Conservation (phyloP, 345 rosid species). For the Eucalyptus cloeziana region DNA sequence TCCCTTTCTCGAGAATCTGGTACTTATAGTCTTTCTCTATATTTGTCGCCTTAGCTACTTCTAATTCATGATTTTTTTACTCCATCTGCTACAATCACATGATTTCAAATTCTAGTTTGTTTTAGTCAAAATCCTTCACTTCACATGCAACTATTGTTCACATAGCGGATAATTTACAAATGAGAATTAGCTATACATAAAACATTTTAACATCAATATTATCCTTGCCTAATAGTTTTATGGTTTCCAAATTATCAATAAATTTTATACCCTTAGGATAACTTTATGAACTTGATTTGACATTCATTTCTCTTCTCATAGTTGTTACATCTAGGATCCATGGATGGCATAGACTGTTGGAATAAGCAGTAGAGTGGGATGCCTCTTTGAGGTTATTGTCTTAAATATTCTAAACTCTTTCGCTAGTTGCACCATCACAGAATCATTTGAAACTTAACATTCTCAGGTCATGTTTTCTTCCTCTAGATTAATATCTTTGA, state of each 20-base stretch:
- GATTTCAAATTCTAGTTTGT: neutral
- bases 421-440: rapidly evolving
- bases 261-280: neutral
- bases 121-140: neutral
- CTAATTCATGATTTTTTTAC: neutral
- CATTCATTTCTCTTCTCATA: neutral
- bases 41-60: too few relatives aligned
- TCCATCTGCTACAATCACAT: neutral
- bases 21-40: neutral
- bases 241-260: neutral
- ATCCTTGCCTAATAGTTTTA: neutral
- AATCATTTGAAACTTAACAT: neutral
- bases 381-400: neutral
- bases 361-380: neutral
- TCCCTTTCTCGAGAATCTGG: neutral
- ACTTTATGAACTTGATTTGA: neutral
- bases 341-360: neutral
- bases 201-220: neutral
- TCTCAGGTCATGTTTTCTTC: neutral
- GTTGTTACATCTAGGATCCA: neutral
- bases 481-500: neutral
- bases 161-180: neutral
- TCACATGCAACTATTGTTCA: neutral
- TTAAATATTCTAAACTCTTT: neutral
- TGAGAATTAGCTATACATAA: neutral